phyloP scores from a whole-genome alignment of 495 filamentous ascomycete species.

The Penicillium flavigenum region DNA sequence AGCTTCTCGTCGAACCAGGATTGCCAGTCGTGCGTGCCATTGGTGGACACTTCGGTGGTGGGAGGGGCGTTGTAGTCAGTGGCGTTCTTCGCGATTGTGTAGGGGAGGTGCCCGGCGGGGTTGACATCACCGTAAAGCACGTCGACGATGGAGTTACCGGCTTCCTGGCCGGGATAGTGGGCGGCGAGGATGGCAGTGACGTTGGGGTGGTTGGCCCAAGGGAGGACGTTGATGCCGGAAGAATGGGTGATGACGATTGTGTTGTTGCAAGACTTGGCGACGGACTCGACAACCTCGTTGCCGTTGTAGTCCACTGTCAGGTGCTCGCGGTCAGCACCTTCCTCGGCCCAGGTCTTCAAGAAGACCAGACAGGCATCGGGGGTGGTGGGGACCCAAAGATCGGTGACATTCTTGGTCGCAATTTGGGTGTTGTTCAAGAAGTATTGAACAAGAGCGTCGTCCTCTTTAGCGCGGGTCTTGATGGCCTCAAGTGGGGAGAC shows the following conservation, averaged over 20 bases:
- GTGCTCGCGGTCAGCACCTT: slow-evolving; percentile 54
- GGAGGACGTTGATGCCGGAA: slow-evolving; percentile 58
- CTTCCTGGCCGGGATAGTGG: slow-evolving; percentile 60
- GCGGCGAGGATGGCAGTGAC: slow-evolving; percentile 61
- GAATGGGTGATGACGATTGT: slow-evolving; percentile 65
- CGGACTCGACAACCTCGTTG: slow-evolving; percentile 55
- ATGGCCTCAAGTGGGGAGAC: slow-evolving; percentile 61
- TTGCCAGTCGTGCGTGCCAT: slow-evolving; percentile 47
- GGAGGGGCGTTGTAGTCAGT: slow-evolving; percentile 48
- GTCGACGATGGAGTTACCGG: slow-evolving; percentile 54
- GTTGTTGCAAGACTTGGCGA: slow-evolving; percentile 56
- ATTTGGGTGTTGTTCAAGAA: slow-evolving; percentile 41
- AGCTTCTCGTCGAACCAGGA: slow-evolving; percentile 60
- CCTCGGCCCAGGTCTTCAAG: slow-evolving; percentile 54
- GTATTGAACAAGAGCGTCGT: slow-evolving; percentile 45
- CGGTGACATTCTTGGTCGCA: slow-evolving; percentile 40
- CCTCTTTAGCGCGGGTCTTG: slow-evolving; percentile 52
- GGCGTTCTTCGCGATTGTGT: slow-evolving; percentile 63
- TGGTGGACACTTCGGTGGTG: not conserved
- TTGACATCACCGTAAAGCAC: slow-evolving; percentile 61
- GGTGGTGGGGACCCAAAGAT: slow-evolving; percentile 33
- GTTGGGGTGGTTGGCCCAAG: slow-evolving; percentile 60
- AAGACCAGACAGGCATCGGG: slow-evolving; percentile 62
- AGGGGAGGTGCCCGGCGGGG: slow-evolving; percentile 65
- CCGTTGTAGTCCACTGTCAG: slow-evolving; percentile 48